A percentile compares a stretch with the other conserved stretches of the same genome.
phyloP scores from a whole-genome alignment of 176 grass and related monocot genomes.

The Lolium rigidum region DNA sequence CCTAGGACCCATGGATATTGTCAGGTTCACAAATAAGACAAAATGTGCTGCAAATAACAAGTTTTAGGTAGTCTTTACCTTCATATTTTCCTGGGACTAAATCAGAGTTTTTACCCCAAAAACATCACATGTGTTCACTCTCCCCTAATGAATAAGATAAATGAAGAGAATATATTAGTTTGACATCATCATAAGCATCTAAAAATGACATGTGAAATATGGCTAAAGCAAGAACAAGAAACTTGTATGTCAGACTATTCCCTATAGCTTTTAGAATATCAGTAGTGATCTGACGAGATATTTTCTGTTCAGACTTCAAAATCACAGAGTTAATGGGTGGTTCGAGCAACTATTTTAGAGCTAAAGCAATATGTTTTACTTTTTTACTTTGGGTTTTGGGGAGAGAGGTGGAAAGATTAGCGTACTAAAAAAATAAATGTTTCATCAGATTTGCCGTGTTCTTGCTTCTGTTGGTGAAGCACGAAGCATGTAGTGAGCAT shows the following conservation, averaged over 20 bases:
- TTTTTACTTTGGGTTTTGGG: background rate
- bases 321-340: background rate
- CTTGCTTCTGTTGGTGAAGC: background rate
- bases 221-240: slow-evolving; percentile 20
- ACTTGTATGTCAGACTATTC: background rate
- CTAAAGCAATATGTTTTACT: background rate
- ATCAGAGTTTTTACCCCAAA: slow-evolving; percentile 90
- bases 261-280: background rate
- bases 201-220: background rate
- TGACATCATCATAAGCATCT: background rate
- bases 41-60: slow-evolving; percentile 29
- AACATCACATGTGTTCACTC: slow-evolving; percentile 80
- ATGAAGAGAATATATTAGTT: slow-evolving; percentile 31
- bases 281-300: background rate
- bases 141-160: slow-evolving; percentile 59
- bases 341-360: slow-evolving; percentile 23
- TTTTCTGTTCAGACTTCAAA: slow-evolving; percentile 4
- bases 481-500: background rate
- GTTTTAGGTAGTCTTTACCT: slow-evolving; percentile 49
- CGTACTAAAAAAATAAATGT: background rate
- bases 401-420: background rate
- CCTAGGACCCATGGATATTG: slow-evolving; percentile 47
- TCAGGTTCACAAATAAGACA: slow-evolving; percentile 28
- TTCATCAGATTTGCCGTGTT: background rate
- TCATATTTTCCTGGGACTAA: slow-evolving; percentile 95